These are phyloP conservation scores for Penicillium glabrum DNA, from an alignment of 2,329 filamentous ascomycete genomes.

Conservation along the genomic window DNA sequence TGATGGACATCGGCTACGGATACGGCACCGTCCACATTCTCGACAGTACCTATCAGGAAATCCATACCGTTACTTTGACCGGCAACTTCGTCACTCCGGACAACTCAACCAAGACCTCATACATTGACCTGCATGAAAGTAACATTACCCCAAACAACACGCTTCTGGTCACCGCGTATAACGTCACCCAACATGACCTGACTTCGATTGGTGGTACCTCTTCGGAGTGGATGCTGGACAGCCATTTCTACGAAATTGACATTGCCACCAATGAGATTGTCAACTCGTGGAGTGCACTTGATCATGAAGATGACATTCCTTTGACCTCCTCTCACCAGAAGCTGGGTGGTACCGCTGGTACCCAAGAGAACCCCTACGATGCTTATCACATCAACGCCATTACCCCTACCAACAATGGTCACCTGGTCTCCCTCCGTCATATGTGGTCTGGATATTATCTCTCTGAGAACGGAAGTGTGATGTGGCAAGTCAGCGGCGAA, in stretches of 20 bases:
- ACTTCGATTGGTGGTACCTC: slow-evolving; percentile 30
- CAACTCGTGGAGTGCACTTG: slow-evolving; percentile 34
- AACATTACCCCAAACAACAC: slow-evolving; percentile 33
- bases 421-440: slow-evolving; percentile 33
- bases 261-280: slow-evolving; percentile 35
- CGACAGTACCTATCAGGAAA: slow-evolving; percentile 35
- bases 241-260: slow-evolving; percentile 37
- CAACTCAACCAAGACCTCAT: slow-evolving; percentile 21
- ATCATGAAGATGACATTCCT: slow-evolving; percentile 32
- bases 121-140: slow-evolving; percentile 38
- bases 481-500: slow-evolving; percentile 14
- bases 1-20: slow-evolving; percentile 25
- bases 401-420: slow-evolving; percentile 31
- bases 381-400: slow-evolving; percentile 39
- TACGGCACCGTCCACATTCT: slow-evolving; percentile 34
- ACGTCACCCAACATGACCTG: slow-evolving; percentile 34
- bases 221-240: slow-evolving; percentile 35
- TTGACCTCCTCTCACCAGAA: slow-evolving; percentile 22
- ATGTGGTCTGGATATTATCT: slow-evolving; percentile 37
- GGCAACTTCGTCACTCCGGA: slow-evolving; percentile 27
- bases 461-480: slow-evolving; percentile 24
- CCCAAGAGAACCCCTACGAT: slow-evolving; percentile 30
- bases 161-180: slow-evolving; percentile 36
- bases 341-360: not conserved
- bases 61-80: slow-evolving; percentile 31